A percentile compares a stretch with the other conserved stretches of the same genome.
Conservation (phyloP, 352 stramenopile species). For the Phytophthora gonapodyides region DNA sequence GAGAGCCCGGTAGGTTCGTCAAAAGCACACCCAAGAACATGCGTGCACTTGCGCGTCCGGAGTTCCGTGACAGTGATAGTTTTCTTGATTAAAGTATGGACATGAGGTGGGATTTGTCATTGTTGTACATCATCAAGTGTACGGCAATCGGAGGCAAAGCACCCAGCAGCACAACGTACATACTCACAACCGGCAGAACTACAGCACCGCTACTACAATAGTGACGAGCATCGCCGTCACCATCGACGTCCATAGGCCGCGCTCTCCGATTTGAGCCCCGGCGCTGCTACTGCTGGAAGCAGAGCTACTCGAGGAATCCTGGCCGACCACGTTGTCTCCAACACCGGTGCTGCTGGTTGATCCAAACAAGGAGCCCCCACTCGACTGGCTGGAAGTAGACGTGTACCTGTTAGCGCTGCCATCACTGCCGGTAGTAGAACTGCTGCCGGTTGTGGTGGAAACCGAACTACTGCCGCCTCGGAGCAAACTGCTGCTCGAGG, state of each 20-base stretch:
- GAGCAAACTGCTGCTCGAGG: constrained; percentile 15
- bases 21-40: too few species aligned
- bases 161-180: too few species aligned
- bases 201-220: constrained; percentile 9
- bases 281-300: constrained; percentile 19
- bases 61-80: too few species aligned
- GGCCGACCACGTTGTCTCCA: constrained; percentile 6
- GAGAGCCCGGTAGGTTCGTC: too few species aligned
- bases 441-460: not conserved
- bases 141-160: too few species aligned
- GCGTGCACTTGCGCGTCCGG: too few species aligned
- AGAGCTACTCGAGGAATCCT: constrained; percentile 16
- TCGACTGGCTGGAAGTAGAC: constrained; percentile 13
- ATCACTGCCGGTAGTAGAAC: constrained; percentile 4
- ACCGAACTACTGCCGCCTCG: constrained; percentile 2
- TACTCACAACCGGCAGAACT: not conserved
- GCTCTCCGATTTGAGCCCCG: not conserved
- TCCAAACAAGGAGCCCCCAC: constrained; percentile 4
- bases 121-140: too few species aligned
- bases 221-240: constrained; percentile 14
- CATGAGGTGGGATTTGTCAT: too few species aligned
- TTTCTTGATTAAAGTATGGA: too few species aligned
- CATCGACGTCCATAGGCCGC: constrained; percentile 11
- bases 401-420: constrained; percentile 3
- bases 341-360: not conserved